These are phyloP conservation scores for Solanum sejunctum DNA, from an alignment of 257 asterid genomes.

Conservation along the genomic window DNA sequence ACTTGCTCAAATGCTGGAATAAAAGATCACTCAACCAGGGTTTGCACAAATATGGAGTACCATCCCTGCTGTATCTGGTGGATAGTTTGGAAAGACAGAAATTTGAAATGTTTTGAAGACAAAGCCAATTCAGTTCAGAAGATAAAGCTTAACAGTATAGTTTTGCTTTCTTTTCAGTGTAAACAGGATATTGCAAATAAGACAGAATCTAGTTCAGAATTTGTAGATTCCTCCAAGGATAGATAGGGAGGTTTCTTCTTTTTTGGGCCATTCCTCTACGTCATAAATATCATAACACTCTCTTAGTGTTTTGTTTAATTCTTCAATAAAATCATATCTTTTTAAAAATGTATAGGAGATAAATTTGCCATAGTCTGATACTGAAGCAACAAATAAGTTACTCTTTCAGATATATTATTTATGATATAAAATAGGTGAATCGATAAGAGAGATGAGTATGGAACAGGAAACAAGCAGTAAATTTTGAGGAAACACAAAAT, in stretches of 20 bases:
- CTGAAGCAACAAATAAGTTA: neutral
- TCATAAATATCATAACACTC: neutral
- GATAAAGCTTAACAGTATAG: neutral
- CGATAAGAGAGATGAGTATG: neutral
- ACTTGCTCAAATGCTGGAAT: neutral
- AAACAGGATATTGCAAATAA: neutral
- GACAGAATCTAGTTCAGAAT: neutral
- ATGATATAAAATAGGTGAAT: neutral
- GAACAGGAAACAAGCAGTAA: neutral
- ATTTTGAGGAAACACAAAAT: neutral
- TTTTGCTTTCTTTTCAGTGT: neutral
- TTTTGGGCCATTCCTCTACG: neutral
- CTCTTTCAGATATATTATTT: neutral
- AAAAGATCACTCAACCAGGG: neutral
- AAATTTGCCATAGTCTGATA: neutral
- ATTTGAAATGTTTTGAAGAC: neutral
- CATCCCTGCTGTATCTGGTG: neutral
- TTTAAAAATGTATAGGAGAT: neutral
- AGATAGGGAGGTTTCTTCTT: neutral
- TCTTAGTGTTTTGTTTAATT: neutral
- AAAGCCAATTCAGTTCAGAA: neutral
- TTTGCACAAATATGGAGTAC: neutral
- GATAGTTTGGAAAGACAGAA: neutral
- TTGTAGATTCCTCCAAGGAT: neutral
- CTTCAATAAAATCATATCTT: neutral